Conservation (phyloP, 1,284 basidiomycete species). For the Cryptococcus sp. region DNA sequence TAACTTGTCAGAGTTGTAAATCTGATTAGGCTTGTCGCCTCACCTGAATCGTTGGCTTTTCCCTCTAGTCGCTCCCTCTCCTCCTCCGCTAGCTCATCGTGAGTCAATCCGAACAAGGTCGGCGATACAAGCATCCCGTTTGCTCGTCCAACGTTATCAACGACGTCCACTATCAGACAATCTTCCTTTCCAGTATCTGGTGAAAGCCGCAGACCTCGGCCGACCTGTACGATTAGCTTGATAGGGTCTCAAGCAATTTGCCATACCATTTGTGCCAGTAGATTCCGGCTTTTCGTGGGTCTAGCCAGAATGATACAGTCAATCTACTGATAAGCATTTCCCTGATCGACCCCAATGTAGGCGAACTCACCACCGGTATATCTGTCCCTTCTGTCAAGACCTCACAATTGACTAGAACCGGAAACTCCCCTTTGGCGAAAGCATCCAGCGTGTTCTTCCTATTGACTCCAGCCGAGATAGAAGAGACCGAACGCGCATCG, state of each 20-base stretch:
- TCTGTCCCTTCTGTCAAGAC: constrained; percentile 89
- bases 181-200: constrained; percentile 75
- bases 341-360: constrained; percentile 11
- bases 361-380: constrained; percentile 61
- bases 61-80: constrained; percentile 4
- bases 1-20: constrained; percentile 48
- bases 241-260: not conserved
- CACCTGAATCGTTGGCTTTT: not conserved
- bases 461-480: constrained; percentile 63
- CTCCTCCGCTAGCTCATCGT: constrained; percentile 61
- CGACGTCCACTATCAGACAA: constrained; percentile 88
- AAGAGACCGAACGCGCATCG: constrained; percentile 78
- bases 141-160: constrained; percentile 69
- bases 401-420: constrained; percentile 88
- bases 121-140: constrained; percentile 74
- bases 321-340: constrained; percentile 49
- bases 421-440: constrained; percentile 70
- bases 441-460: constrained; percentile 62
- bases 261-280: constrained; percentile 87
- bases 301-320: constrained; percentile 84
- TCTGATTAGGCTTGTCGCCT: constrained; percentile 3
- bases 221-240: constrained; percentile 58
- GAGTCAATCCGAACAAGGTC: constrained; percentile 79
- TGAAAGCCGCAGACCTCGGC: constrained; percentile 82
- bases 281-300: constrained; percentile 80